phyloP scores from a whole-genome alignment of 192 early-diverging fungal species.

The Rhizophagus clarus region DNA sequence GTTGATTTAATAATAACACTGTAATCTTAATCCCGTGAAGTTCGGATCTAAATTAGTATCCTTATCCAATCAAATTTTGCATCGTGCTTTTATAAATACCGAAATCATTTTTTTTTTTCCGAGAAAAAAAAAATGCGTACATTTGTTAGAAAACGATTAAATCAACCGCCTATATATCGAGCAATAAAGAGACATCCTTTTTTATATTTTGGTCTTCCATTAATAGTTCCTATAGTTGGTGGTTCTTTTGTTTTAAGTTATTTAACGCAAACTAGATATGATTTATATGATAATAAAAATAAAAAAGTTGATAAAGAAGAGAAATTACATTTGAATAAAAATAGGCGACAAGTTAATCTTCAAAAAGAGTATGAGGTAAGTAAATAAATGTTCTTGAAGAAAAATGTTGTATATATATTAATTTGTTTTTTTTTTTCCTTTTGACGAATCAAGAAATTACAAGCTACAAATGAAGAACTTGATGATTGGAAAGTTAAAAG shows the following conservation, averaged over 20 bases:
- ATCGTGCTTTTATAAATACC: too few species aligned
- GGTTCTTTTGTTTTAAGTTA: constrained; percentile 73
- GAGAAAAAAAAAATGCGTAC: background rate
- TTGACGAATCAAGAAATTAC: constrained; percentile 20
- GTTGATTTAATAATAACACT: too few species aligned
- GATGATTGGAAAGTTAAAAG: constrained; percentile 46
- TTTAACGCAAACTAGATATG: constrained; percentile 76
- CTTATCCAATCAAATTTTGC: too few species aligned
- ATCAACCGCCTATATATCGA: background rate
- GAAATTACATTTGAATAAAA: constrained; percentile 50
- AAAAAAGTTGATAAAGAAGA: constrained; percentile 55
- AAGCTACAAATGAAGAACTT: constrained; percentile 36
- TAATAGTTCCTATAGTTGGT: constrained; percentile 66
- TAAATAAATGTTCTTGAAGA: background rate
- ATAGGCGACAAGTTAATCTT: constrained; percentile 60
- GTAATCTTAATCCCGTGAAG: too few species aligned
- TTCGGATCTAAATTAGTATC: too few species aligned
- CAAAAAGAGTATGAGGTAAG: constrained; percentile 74
- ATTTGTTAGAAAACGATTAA: background rate
- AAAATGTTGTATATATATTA: background rate
- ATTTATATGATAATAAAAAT: constrained; percentile 36
- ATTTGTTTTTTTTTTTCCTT: background rate
- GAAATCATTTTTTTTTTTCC: too few species aligned
- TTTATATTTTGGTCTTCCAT: constrained; percentile 70
- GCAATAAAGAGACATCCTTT: constrained; percentile 51